Base-by-base conservation (phyloP, 306 rosid species). In the Mimosa pudica region DNA sequence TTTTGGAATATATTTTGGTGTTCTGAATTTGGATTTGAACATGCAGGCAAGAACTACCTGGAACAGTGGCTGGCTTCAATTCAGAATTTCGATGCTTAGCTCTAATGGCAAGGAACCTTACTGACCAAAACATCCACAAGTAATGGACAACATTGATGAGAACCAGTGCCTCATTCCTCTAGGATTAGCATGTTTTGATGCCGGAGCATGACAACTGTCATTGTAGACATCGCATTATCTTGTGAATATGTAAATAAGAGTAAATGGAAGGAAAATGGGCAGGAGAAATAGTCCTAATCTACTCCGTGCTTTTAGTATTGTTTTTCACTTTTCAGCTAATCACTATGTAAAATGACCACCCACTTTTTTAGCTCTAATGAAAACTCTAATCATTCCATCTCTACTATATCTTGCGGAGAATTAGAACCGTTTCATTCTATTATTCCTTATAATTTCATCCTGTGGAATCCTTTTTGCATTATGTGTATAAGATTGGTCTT, bases 11-110 rank as follows among this genome's bases (percentile, higher is more conserved):
- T 35, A 58, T 38, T 71, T 70, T 75, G 18, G 14, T 78, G 9
- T 80, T 65, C 41, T 45, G 54, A 54, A 47, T 85, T 9, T 81
- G 92, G 93, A 89, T 97, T 86, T 58, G 82, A 17, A 57, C 33
- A 57, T 57, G 63, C 63, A 57, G 63, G 94, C 84, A 87, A 84
- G 88, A 91, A 84, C 71, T 86, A 87, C 75, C 66, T 92, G 92
- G 90, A 89, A 79, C 89, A 88, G 54, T 90, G 88, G 92, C 89
- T 94, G 51, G 89, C 97, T 73, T 92, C 92, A 77, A 82, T 91
- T 78, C 92, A 82, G 87, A 93, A 74, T 80, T 85, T 88, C 61
- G 83, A 84, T 65, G 87, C 88, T 10, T 88, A 88, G 74, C 20
- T 14, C 30, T 20, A 30, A 68, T 51, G 60, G 77, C 82, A 4